A percentile compares a stretch with the other conserved stretches of the same genome.
Evolutionary conservation across 495 filamentous ascomycete species (phyloP).

Genomic region (Antarctomyces pellizariae): DNA sequence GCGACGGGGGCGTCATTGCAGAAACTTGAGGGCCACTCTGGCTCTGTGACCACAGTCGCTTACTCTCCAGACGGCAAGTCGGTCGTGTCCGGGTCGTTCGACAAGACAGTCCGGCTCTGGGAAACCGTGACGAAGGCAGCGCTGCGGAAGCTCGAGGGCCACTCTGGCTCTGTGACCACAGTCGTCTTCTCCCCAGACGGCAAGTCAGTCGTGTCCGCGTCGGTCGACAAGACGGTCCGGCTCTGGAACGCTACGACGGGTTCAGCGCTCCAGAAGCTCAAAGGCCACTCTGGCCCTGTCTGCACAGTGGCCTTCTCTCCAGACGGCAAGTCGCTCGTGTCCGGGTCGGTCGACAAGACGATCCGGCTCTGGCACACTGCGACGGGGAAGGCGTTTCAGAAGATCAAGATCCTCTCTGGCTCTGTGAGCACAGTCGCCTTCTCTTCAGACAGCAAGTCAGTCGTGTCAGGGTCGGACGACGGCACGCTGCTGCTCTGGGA

Average conservation of each 20-base stretch:
- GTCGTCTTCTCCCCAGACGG: constrained; percentile 1
- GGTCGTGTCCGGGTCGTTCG: constrained; percentile 48
- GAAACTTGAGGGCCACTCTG: constrained; percentile 9
- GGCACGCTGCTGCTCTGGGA: constrained; percentile 12
- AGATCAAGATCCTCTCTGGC: constrained; percentile 8
- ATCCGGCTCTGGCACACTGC: constrained; percentile 12
- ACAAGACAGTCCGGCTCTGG: constrained; percentile 55
- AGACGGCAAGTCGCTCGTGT: no score
- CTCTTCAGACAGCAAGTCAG: constrained; percentile 15
- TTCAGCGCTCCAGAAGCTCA: constrained; percentile 1
- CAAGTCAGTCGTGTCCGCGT: constrained; percentile 1
- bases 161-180: background rate
- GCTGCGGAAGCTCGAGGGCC: constrained; percentile 2
- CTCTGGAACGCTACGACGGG: constrained; percentile 7
- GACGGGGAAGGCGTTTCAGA: no score
- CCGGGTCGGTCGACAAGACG: constrained; percentile 6
- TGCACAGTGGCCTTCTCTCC: no score
- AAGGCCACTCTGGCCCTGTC: no score
- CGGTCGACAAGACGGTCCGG: constrained; percentile 1
- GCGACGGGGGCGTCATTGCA: constrained; percentile 3
- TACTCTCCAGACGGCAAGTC: constrained; percentile 33
- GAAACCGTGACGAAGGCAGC: constrained; percentile 16
- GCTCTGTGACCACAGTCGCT: constrained; percentile 7
- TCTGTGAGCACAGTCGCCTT: constrained; percentile 11
- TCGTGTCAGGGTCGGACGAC: constrained; percentile 14